phyloP scores from a whole-genome alignment of 108 stramenopile genomes.

The Skeletonema tropicum region DNA sequence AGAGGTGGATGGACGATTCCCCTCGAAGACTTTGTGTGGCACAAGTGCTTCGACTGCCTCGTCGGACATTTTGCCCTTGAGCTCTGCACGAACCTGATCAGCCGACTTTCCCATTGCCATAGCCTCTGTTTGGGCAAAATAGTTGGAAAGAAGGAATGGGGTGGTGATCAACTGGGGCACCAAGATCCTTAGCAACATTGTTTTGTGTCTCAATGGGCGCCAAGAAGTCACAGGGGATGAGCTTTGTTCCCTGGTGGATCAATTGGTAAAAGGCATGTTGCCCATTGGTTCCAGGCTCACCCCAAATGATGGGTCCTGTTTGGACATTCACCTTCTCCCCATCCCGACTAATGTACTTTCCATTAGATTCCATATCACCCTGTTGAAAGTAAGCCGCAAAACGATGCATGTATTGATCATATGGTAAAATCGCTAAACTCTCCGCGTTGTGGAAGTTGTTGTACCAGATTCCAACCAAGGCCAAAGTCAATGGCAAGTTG shows the following conservation, averaged over 20 bases:
- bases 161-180: constrained; percentile 55
- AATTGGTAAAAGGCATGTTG: constrained; percentile 91
- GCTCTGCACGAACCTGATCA: constrained; percentile 63
- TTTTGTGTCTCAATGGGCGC: constrained; percentile 64
- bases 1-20: constrained; percentile 78
- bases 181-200: constrained; percentile 45
- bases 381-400: constrained; percentile 92
- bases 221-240: constrained; percentile 55
- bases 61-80: constrained; percentile 51
- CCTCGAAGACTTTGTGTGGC: constrained; percentile 81
- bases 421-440: constrained; percentile 77
- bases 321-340: constrained; percentile 40
- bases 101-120: constrained; percentile 62
- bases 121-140: constrained; percentile 88
- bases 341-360: constrained; percentile 64
- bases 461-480: constrained; percentile 86
- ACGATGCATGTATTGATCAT: constrained; percentile 85
- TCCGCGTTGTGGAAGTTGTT: constrained; percentile 77
- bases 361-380: constrained; percentile 88
- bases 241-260: constrained; percentile 81
- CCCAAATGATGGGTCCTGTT: constrained; percentile 67
- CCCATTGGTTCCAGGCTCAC: constrained; percentile 87
- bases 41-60: constrained; percentile 51
- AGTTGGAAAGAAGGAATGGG: constrained; percentile 88
- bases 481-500: constrained; percentile 83